phyloP scores from a whole-genome alignment of 1,139 yeast genomes.

The Insectozyma bohioensis region DNA sequence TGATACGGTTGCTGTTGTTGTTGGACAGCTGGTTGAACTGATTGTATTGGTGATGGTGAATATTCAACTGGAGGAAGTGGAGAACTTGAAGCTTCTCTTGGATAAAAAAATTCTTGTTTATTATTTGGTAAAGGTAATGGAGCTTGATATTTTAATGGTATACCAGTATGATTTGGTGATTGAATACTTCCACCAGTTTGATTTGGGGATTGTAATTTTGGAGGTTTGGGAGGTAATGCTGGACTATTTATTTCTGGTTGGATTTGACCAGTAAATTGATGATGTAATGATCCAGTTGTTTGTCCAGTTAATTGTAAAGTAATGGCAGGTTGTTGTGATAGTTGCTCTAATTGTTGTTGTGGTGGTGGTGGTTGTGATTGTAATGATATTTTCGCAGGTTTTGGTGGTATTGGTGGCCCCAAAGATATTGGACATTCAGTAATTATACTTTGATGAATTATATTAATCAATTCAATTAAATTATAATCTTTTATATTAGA shows the following conservation, averaged over 20 bases:
- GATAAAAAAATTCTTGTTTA: conserved; percentile 5
- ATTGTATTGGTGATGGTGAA: not conserved
- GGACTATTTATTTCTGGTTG: too few species aligned
- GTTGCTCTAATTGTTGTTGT: too few species aligned
- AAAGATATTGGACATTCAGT: conserved; percentile 32
- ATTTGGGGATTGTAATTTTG: conserved; percentile 4
- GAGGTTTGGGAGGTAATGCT: conserved; percentile 5
- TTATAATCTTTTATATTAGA: conserved; percentile 24
- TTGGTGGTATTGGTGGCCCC: conserved; percentile 29
- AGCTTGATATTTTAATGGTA: conserved; percentile 32
- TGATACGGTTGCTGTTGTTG: conserved; percentile 1
- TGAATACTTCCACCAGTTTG: too few species aligned
- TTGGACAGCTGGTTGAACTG: not conserved
- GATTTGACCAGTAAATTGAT: too few species aligned
- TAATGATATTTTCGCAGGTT: conserved; percentile 17
- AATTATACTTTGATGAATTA: conserved; percentile 41
- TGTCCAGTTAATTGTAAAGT: too few species aligned
- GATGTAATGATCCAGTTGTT: too few species aligned
- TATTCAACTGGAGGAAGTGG: conserved; percentile 8
- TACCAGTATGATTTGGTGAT: conserved; percentile 3
- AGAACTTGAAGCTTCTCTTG: conserved; percentile 4
- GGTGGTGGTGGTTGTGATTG: too few species aligned
- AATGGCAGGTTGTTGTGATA: too few species aligned
- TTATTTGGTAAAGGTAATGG: conserved; percentile 36
- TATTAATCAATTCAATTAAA: conserved; percentile 35